A percentile compares a stretch with the other conserved stretches of the same genome.
Evolutionary conservation across 768 basidiomycete genomes (phyloP).

Genomic region (Boletellus ananas): DNA sequence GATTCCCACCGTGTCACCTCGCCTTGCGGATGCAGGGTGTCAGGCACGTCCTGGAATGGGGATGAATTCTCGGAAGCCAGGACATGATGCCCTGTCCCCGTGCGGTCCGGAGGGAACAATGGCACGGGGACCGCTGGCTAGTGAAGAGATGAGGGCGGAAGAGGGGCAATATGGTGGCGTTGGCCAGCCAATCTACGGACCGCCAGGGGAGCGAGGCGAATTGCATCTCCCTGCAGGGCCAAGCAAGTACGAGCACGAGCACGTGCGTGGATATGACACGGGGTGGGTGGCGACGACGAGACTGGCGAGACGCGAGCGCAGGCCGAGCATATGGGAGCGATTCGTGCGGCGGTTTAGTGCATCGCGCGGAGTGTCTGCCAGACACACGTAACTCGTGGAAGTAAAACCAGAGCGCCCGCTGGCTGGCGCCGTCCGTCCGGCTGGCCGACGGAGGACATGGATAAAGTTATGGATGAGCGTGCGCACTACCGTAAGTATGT

Average conservation of each 20-base stretch:
- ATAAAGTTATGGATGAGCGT: not conserved
- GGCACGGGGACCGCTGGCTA: slow-evolving; percentile 6
- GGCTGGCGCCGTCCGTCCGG: too few relatives aligned
- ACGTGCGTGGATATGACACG: not conserved
- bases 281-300: slow-evolving; percentile 1
- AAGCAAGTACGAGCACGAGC: slow-evolving; percentile 8
- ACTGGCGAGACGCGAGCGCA: slow-evolving; percentile 12
- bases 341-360: slow-evolving; percentile 24
- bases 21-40: slow-evolving; percentile 24
- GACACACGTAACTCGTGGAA: slow-evolving; percentile 14
- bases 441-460: too few relatives aligned
- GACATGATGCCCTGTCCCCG: slow-evolving; percentile 7
- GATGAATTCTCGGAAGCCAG: slow-evolving; percentile 17
- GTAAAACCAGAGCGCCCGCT: not conserved
- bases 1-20: slow-evolving; percentile 3
- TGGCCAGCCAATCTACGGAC: not conserved
- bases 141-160: slow-evolving; percentile 10
- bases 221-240: not conserved
- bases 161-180: slow-evolving; percentile 5
- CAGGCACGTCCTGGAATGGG: slow-evolving; percentile 18
- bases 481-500: not conserved
- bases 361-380: slow-evolving; percentile 15
- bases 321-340: slow-evolving; percentile 24
- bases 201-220: slow-evolving; percentile 8
- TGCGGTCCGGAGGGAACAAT: not conserved